Evolutionary conservation across 2,329 filamentous ascomycete species (phyloP).

Genomic region (Colletotrichum sp.): DNA sequence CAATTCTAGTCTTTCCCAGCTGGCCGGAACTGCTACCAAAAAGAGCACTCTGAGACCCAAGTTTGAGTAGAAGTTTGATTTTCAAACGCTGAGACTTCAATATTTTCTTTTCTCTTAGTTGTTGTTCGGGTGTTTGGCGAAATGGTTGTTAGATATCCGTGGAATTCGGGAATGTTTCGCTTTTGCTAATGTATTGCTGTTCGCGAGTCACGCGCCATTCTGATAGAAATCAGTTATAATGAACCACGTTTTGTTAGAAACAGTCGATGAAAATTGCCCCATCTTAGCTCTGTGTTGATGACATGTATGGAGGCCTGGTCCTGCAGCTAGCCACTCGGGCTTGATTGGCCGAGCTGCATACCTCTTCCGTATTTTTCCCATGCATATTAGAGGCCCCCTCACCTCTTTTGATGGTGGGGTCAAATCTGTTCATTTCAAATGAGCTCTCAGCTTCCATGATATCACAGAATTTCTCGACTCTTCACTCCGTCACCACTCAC

Average conservation of each 20-base stretch:
- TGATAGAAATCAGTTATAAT: background rate
- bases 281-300: background rate
- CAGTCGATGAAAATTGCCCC: background rate
- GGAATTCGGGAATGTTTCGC: background rate
- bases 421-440: background rate
- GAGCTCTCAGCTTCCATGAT: background rate
- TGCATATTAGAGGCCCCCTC: background rate
- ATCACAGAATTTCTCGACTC: background rate
- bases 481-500: background rate
- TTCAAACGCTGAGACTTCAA: background rate
- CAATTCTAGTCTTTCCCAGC: conserved; percentile 28
- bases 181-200: background rate
- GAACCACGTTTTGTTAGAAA: background rate
- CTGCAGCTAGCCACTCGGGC: background rate
- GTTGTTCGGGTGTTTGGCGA: background rate
- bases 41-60: conserved; percentile 26
- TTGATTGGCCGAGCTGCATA: background rate
- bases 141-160: background rate
- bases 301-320: background rate
- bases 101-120: background rate
- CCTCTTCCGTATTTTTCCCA: background rate
- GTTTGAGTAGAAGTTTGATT: background rate
- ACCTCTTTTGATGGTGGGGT: background rate
- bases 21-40: conserved; percentile 26
- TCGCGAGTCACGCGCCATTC: background rate